Evolutionary conservation across 257 asterid species (phyloP).

Genomic region (Apocynum venetum): DNA sequence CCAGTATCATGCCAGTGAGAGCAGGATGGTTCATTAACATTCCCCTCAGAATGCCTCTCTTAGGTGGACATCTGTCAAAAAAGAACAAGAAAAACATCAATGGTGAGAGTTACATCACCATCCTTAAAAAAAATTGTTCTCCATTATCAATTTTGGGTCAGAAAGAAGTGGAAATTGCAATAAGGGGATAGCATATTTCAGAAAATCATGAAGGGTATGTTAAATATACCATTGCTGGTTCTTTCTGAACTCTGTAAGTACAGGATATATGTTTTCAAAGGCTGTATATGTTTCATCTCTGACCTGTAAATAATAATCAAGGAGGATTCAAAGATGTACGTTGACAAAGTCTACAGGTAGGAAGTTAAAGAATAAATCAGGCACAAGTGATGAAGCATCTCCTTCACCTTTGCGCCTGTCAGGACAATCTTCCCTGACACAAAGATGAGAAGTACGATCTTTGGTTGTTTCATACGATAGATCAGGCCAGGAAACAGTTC

Average conservation of each 20-base stretch:
- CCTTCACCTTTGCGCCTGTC: constrained; percentile 26
- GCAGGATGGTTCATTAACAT: constrained; percentile 1
- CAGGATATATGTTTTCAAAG: constrained; percentile 13
- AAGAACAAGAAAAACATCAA: not conserved
- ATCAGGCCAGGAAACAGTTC: constrained; percentile 25
- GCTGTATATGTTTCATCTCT: constrained; percentile 12
- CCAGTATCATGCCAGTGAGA: constrained; percentile 6
- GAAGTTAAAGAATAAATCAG: not conserved
- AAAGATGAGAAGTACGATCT: constrained; percentile 25
- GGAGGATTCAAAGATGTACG: not conserved
- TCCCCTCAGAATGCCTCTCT: not conserved
- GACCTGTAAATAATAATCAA: not conserved
- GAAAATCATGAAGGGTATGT: not conserved
- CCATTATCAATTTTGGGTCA: not conserved
- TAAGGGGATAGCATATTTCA: not conserved
- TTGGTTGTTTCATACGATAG: constrained; percentile 27
- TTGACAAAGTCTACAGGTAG: not conserved
- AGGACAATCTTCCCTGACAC: constrained; percentile 28
- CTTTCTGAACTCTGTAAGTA: constrained; percentile 9
- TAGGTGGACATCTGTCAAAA: constrained; percentile 4
- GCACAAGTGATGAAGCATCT: not conserved
- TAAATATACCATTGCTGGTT: constrained; percentile 1
- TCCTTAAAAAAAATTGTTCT: not conserved
- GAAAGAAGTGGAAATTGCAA: not conserved
- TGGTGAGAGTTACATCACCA: not conserved